Conservation (phyloP, 305 asterid species). For the Rubia tinctorum region DNA sequence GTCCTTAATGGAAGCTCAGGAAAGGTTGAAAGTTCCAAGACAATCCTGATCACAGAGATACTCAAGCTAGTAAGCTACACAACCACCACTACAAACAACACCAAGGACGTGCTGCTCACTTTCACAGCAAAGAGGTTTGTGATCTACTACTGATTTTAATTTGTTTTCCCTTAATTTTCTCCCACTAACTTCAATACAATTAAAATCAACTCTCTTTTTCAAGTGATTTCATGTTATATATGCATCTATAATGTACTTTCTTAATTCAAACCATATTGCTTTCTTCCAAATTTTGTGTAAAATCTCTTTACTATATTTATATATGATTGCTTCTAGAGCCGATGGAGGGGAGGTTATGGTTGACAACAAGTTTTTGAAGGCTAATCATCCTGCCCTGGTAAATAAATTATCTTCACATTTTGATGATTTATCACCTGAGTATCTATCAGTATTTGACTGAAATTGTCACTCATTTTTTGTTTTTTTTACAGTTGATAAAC, state of each 20-base stretch:
- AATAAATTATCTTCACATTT: neutral
- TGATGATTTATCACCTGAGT: neutral
- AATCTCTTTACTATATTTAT: neutral
- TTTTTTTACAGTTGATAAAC: conserved; percentile 59
- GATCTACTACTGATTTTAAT: conserved; percentile 9
- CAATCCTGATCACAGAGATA: conserved; percentile 52
- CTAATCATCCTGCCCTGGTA: conserved; percentile 67
- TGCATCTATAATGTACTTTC: neutral
- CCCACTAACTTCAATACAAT: too few relatives aligned
- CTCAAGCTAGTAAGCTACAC: conserved; percentile 68
- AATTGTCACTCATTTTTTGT: conserved; percentile 13
- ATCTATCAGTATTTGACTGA: neutral
- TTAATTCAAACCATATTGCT: too few relatives aligned
- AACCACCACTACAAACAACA: conserved; percentile 37
- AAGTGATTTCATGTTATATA: neutral
- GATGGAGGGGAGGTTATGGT: conserved; percentile 75
- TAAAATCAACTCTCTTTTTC: too few relatives aligned
- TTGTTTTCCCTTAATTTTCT: too few relatives aligned
- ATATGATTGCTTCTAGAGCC: conserved; percentile 45
- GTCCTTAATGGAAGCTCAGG: conserved; percentile 33
- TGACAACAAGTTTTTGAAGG: conserved; percentile 75
- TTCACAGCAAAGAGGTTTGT: conserved; percentile 83
- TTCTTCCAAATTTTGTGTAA: neutral
- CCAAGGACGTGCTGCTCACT: conserved; percentile 58
- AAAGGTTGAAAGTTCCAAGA: neutral